Percentiles rank a stretch among this genome's conserved stretches.
Conservation (phyloP, 2,329 filamentous ascomycete genomes). For the Aureobasidium sp. region DNA sequence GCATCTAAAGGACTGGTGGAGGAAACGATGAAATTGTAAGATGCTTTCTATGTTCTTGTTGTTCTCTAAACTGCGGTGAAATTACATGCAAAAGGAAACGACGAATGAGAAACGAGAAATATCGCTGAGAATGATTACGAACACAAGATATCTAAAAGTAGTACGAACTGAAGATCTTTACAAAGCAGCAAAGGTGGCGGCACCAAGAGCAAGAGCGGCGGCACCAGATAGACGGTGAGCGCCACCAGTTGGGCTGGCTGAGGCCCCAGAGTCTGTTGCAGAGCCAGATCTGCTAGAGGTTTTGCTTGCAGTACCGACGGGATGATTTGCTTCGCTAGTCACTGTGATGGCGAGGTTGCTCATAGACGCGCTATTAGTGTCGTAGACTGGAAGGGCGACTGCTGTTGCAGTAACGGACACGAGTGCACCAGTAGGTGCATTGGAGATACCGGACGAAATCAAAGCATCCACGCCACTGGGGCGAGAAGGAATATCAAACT, state of each 20-base stretch:
- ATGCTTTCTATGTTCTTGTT: neutral
- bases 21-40: neutral
- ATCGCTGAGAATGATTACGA: neutral
- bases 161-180: neutral
- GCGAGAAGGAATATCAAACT: conserved; percentile 66
- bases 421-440: conserved; percentile 49
- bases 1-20: too few relatives aligned
- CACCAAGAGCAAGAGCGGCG: conserved; percentile 11
- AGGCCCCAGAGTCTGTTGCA: neutral
- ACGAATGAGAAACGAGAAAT: neutral
- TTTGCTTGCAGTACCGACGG: conserved; percentile 32
- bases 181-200: conserved; percentile 6
- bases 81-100: neutral
- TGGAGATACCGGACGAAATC: conserved; percentile 66
- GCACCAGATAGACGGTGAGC: conserved; percentile 10
- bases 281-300: conserved; percentile 1
- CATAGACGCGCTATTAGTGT: conserved; percentile 49
- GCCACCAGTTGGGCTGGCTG: conserved; percentile 9
- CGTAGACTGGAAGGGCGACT: conserved; percentile 50
- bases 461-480: conserved; percentile 62
- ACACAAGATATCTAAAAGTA: neutral
- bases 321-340: conserved; percentile 47
- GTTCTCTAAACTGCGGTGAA: neutral
- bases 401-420: conserved; percentile 49
- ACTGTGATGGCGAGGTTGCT: conserved; percentile 52